A percentile compares a stretch with the other conserved stretches of the same genome.
These are phyloP conservation scores for Torulaspora maleeae DNA, from an alignment of 805 yeast species.

Conservation along the genomic window DNA sequence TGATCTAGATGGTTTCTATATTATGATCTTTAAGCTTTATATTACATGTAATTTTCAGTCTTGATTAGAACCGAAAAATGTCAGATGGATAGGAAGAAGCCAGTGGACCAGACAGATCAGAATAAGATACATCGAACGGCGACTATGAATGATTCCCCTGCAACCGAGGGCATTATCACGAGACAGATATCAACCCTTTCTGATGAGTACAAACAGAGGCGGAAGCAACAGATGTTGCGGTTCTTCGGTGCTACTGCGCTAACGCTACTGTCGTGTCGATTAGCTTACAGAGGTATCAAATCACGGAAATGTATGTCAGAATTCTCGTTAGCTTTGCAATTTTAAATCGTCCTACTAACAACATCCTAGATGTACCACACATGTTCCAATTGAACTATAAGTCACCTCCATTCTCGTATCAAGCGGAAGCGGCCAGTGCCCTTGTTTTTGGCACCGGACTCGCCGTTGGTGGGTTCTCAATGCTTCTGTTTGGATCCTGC, in stretches of 20 bases:
- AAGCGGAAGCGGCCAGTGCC: slow-evolving; percentile 80
- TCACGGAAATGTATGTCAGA: slow-evolving; percentile 54
- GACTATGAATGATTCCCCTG: not conserved
- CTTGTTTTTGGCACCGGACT: slow-evolving; percentile 75
- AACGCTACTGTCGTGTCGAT: slow-evolving; percentile 65
- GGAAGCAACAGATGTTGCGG: slow-evolving; percentile 65
- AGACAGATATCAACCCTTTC: slow-evolving; percentile 17
- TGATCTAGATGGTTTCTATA: not conserved
- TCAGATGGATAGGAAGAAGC: not conserved
- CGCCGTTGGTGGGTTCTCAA: slow-evolving; percentile 66
- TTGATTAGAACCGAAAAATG: not conserved
- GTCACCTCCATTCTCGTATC: slow-evolving; percentile 77
- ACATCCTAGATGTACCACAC: slow-evolving; percentile 50
- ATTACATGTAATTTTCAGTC: not conserved
- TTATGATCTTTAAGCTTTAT: too few species aligned
- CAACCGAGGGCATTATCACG: not conserved
- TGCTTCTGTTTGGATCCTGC: slow-evolving; percentile 67
- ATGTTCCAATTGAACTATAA: slow-evolving; percentile 80
- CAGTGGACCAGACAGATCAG: too few species aligned
- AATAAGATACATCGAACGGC: not conserved
- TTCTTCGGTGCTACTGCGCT: slow-evolving; percentile 70
- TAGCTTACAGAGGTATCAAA: slow-evolving; percentile 70
- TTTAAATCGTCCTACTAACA: slow-evolving; percentile 11
- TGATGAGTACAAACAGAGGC: slow-evolving; percentile 50
- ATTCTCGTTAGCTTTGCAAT: not conserved